phyloP scores from a whole-genome alignment of 768 basidiomycete species.

The Auriscalpium microsporum region DNA sequence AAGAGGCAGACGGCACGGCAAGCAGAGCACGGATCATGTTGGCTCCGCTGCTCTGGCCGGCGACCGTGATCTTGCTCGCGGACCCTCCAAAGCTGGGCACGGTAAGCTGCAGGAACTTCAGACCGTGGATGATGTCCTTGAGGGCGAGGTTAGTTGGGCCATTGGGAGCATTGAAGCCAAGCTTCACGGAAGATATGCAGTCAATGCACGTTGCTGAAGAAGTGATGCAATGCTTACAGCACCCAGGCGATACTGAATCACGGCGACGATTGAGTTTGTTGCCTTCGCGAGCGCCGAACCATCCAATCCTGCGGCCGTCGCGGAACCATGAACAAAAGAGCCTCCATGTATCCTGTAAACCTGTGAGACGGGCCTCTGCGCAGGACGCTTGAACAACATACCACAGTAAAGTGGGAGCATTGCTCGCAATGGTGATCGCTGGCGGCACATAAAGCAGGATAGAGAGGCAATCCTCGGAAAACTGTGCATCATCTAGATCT shows the following conservation, averaged over 20 bases:
- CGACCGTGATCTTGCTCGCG: constrained; percentile 56
- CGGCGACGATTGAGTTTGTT: constrained; percentile 69
- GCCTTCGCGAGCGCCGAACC: constrained; percentile 65
- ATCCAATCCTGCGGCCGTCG: constrained; percentile 64
- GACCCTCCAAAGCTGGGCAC: constrained; percentile 63
- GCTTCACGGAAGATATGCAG: constrained; percentile 28
- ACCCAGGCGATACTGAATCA: constrained; percentile 80
- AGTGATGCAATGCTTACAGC: constrained; percentile 36
- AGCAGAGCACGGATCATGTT: constrained; percentile 71
- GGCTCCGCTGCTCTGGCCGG: constrained; percentile 80
- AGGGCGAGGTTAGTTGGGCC: constrained; percentile 66
- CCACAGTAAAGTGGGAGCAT: constrained; percentile 54
- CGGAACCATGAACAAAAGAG: constrained; percentile 65
- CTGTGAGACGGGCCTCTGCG: not conserved
- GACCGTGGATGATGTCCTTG: constrained; percentile 56
- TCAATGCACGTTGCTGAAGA: not conserved
- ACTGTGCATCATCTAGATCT: constrained; percentile 36
- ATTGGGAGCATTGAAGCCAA: constrained; percentile 68
- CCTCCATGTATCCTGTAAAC: constrained; percentile 74
- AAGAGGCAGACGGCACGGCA: constrained; percentile 58
- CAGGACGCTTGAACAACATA: constrained; percentile 22
- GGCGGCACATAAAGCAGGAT: constrained; percentile 66
- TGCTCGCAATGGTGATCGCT: constrained; percentile 21
- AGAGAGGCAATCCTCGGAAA: constrained; percentile 74
- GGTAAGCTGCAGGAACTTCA: constrained; percentile 52